Evolutionary conservation across 2,329 filamentous ascomycete genomes (phyloP).

Genomic region (Blastomyces silverae): DNA sequence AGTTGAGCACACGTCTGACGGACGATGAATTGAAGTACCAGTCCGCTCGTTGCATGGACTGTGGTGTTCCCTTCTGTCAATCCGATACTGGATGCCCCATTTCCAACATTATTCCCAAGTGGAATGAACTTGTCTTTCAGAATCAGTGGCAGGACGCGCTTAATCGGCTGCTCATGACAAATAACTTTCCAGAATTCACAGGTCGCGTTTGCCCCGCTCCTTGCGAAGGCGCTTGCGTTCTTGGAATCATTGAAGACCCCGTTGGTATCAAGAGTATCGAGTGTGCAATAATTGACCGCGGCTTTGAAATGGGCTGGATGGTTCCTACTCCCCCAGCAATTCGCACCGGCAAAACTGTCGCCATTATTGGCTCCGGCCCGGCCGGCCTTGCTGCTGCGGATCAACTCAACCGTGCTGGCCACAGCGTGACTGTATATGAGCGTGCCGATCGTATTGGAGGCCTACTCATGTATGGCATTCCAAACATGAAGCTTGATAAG

Average conservation of each 20-base stretch:
- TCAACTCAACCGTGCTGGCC: constrained; percentile 88
- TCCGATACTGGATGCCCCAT: constrained; percentile 94
- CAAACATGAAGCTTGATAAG: constrained; percentile 99
- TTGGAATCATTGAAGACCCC: constrained; percentile 94
- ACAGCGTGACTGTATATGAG: constrained; percentile 85
- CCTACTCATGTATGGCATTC: constrained; percentile 95
- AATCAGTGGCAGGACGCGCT: constrained; percentile 86
- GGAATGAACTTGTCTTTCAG: constrained; percentile 74
- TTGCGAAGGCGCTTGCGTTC: constrained; percentile 90
- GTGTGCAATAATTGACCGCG: constrained; percentile 94
- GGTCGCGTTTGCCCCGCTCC: constrained; percentile 94
- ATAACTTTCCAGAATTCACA: constrained; percentile 98
- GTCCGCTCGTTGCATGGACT: constrained; percentile 96
- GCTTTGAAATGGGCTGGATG: constrained; percentile 99
- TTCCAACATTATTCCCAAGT: constrained; percentile 95
- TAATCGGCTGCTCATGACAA: constrained; percentile 87
- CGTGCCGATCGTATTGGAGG: constrained; percentile 84
- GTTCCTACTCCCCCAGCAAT: constrained; percentile 68
- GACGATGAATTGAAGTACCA: constrained; percentile 97
- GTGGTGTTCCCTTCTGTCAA: constrained; percentile 96
- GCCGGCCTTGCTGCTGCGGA: constrained; percentile 85
- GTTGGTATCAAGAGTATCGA: constrained; percentile 98
- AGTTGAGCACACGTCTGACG: constrained; percentile 77
- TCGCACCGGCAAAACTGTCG: constrained; percentile 81
- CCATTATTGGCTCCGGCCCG: constrained; percentile 85